phyloP scores from a whole-genome alignment of 768 basidiomycete genomes.

The Strobilomyces dryophilus region DNA sequence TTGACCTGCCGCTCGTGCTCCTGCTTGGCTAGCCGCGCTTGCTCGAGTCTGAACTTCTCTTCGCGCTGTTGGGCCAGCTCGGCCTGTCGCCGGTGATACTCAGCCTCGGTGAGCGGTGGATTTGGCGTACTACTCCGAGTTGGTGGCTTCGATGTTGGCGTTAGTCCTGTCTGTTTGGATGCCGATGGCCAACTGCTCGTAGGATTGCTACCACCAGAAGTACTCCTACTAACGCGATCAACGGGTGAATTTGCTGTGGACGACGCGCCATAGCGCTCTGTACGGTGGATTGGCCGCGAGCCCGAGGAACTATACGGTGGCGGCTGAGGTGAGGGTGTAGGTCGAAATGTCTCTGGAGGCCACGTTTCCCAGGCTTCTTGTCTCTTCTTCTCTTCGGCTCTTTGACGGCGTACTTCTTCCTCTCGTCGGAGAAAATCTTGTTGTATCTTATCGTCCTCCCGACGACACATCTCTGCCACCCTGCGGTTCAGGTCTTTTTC shows the following conservation, averaged over 20 bases:
- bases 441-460: constrained; percentile 25
- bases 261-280: constrained; percentile 29
- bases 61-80: constrained; percentile 62
- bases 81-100: constrained; percentile 61
- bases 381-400: constrained; percentile 30
- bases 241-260: constrained; percentile 26
- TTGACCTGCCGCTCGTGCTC: constrained; percentile 42
- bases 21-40: constrained; percentile 52
- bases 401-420: constrained; percentile 28
- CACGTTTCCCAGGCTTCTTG: constrained; percentile 27
- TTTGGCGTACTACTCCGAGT: constrained; percentile 15
- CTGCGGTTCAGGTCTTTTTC: constrained; percentile 32
- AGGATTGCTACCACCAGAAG: constrained; percentile 24
- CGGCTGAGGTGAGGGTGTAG: constrained; percentile 26
- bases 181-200: constrained; percentile 25
- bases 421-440: constrained; percentile 29
- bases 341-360: constrained; percentile 22
- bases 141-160: constrained; percentile 15
- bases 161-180: constrained; percentile 24
- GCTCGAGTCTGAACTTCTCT: constrained; percentile 62
- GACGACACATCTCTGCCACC: constrained; percentile 29
- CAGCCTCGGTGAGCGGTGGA: constrained; percentile 38
- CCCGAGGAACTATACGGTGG: constrained; percentile 23
- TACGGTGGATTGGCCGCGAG: constrained; percentile 31
- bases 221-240: constrained; percentile 28